A percentile compares a stretch with the other conserved stretches of the same genome.
These are phyloP conservation scores for Eucalyptus sp. DNA, from an alignment of 345 rosid genomes.

Conservation along the genomic window DNA sequence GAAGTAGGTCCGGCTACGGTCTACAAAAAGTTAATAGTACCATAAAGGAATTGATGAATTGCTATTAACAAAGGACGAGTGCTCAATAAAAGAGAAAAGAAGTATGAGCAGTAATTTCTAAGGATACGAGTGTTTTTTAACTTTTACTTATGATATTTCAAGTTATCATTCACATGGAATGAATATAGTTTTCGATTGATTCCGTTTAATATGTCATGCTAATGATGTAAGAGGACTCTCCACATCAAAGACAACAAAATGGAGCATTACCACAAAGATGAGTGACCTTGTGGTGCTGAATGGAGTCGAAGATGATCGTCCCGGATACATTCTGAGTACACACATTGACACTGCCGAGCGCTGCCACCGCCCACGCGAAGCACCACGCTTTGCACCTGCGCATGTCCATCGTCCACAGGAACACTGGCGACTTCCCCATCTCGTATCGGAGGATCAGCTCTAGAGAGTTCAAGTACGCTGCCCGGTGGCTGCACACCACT, in stretches of 20 bases:
- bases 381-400: conserved; percentile 69
- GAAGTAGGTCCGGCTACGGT: too few species aligned
- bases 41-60: too few species aligned
- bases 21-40: too few species aligned
- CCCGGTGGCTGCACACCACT: conserved; percentile 41
- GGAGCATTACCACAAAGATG: conserved; percentile 20
- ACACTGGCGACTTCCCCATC: conserved; percentile 17
- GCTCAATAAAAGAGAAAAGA: too few species aligned
- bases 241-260: not conserved
- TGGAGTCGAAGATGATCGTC: conserved; percentile 13
- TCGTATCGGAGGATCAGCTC: conserved; percentile 12
- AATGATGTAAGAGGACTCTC: not conserved
- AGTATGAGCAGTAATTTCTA: too few species aligned
- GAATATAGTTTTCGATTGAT: not conserved
- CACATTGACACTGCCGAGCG: conserved; percentile 32
- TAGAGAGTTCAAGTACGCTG: conserved; percentile 33
- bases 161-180: too few species aligned
- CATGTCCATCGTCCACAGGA: conserved; percentile 60
- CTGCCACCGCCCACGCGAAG: conserved; percentile 44
- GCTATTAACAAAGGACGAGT: too few species aligned
- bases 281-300: conserved; percentile 19
- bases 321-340: conserved; percentile 23
- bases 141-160: too few species aligned
- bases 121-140: too few species aligned
- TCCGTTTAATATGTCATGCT: not conserved